These are phyloP conservation scores for Heliosperma pusillum DNA, from an alignment of 148 eudicot species.

Conservation along the genomic window DNA sequence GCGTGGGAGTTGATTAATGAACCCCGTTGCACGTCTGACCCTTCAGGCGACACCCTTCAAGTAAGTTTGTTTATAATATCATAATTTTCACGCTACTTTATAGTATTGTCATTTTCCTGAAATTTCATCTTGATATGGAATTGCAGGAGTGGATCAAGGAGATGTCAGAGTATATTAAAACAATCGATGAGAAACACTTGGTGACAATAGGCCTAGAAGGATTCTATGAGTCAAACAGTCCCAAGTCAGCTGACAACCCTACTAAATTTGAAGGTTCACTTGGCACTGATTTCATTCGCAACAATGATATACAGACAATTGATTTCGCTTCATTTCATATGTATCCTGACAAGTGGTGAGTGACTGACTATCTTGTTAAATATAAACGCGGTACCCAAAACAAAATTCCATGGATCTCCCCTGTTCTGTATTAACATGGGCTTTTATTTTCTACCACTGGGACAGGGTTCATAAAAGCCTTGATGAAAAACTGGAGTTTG, in stretches of 20 bases:
- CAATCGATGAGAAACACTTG: conserved; percentile 72
- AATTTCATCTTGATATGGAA: conserved; percentile 6
- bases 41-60: conserved; percentile 81
- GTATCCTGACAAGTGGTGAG: conserved; percentile 94
- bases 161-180: conserved; percentile 77
- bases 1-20: conserved; percentile 97
- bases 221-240: conserved; percentile 70
- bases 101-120: neutral
- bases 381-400: no score
- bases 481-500: conserved; percentile 61
- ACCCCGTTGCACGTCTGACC: conserved; percentile 88
- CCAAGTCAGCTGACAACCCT: conserved; percentile 59
- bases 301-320: conserved; percentile 58
- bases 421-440: neutral
- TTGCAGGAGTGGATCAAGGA: conserved; percentile 95
- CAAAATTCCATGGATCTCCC: no score
- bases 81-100: neutral
- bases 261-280: conserved; percentile 68
- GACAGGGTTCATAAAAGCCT: conserved; percentile 54
- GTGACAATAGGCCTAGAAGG: conserved; percentile 90
- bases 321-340: conserved; percentile 92
- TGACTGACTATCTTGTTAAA: neutral
- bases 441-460: neutral
- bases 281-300: conserved; percentile 88
- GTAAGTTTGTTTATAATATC: conserved; percentile 36